phyloP scores from a whole-genome alignment of 1,284 basidiomycete genomes.

The Porogramme epimiltina region DNA sequence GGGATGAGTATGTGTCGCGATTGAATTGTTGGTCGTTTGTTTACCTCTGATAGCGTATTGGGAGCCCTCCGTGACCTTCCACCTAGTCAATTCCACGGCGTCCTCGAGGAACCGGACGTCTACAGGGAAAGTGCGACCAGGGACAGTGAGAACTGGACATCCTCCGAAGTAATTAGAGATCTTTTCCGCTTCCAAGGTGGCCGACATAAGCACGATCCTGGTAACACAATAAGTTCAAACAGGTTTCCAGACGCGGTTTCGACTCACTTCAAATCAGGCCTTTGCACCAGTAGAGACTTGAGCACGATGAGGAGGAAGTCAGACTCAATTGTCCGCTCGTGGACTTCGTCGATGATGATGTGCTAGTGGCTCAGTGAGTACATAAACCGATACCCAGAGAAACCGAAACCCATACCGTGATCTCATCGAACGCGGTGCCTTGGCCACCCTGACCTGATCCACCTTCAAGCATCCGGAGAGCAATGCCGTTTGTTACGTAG shows the following conservation, averaged over 20 bases:
- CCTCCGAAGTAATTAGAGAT: slow-evolving; percentile 92
- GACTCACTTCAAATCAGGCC: slow-evolving; percentile 81
- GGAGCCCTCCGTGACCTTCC: slow-evolving; percentile 84
- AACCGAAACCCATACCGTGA: slow-evolving; percentile 60
- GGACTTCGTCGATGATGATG: slow-evolving; percentile 89
- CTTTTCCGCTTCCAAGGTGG: slow-evolving; percentile 94
- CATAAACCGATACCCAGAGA: background rate
- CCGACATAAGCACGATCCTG: slow-evolving; percentile 98
- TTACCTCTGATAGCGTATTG: slow-evolving; percentile 79
- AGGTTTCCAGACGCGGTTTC: background rate
- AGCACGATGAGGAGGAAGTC: slow-evolving; percentile 97
- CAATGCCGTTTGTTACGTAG: slow-evolving; percentile 95
- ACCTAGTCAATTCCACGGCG: slow-evolving; percentile 86
- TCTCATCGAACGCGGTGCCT: slow-evolving; percentile 87
- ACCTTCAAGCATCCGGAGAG: slow-evolving; percentile 93
- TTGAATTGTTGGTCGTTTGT: background rate
- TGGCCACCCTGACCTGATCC: slow-evolving; percentile 66
- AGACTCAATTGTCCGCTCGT: slow-evolving; percentile 96
- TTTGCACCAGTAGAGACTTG: slow-evolving; percentile 81
- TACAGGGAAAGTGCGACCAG: slow-evolving; percentile 97
- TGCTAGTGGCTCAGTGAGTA: slow-evolving; percentile 47
- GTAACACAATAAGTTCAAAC: background rate
- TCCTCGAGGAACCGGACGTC: slow-evolving; percentile 90
- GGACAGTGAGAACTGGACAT: slow-evolving; percentile 88
- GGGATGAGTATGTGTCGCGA: too few species aligned